Evolutionary conservation across 1,284 basidiomycete species (phyloP).

Genomic region (Kwoniella shivajii): DNA sequence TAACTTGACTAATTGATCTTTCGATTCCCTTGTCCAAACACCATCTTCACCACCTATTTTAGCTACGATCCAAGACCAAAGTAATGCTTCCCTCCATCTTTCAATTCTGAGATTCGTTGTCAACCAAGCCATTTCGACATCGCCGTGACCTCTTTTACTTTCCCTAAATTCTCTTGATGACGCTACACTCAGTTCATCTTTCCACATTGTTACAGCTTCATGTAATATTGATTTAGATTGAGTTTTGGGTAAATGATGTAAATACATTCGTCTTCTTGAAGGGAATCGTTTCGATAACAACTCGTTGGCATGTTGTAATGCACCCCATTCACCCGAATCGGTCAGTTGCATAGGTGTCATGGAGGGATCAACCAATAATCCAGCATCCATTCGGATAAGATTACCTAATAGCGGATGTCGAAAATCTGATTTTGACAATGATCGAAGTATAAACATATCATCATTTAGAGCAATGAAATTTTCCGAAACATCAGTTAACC

Average conservation of each 20-base stretch:
- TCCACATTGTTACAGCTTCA: conserved; percentile 46
- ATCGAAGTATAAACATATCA: conserved; percentile 47
- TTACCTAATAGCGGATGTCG: conserved; percentile 42
- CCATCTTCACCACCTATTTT: conserved; percentile 38
- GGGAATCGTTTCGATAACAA: conserved; percentile 41
- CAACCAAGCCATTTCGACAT: conserved; percentile 47
- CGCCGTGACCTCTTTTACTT: conserved; percentile 34
- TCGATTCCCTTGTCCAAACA: conserved; percentile 29
- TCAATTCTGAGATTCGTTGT: conserved; percentile 41
- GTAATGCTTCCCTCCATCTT: conserved; percentile 48
- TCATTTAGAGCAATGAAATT: conserved; percentile 47
- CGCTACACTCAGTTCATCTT: conserved; percentile 26
- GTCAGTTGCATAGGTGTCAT: conserved; percentile 25
- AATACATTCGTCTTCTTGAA: conserved; percentile 31
- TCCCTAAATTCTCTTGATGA: conserved; percentile 42
- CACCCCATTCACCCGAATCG: conserved; percentile 47
- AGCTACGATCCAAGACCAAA: conserved; percentile 45
- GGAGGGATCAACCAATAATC: conserved; percentile 28
- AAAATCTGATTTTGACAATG: conserved; percentile 35
- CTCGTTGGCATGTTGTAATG: conserved; percentile 38
- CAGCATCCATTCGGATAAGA: conserved; percentile 38
- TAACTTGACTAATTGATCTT: conserved; percentile 27
- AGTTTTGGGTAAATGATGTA: conserved; percentile 45
- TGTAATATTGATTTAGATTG: conserved; percentile 31
- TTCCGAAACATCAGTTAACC: conserved; percentile 37